A percentile compares a stretch with the other conserved stretches of the same genome.
Conservation (phyloP, 2,329 filamentous ascomycete species). For the Teratosphaeria pseudoeucalypti region DNA sequence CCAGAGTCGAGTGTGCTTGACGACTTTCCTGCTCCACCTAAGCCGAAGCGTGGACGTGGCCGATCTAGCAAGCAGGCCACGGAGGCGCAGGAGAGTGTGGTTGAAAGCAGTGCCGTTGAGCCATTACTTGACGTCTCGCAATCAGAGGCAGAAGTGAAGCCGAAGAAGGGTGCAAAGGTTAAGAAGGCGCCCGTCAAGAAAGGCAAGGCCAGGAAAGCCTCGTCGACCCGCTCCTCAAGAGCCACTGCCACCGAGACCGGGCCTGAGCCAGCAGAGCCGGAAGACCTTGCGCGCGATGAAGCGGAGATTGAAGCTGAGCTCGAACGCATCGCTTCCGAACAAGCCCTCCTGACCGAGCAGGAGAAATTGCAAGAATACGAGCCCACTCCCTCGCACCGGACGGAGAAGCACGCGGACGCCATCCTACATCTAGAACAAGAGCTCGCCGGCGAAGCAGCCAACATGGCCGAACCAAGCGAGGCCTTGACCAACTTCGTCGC, state of each 20-base stretch:
- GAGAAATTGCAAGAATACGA: constrained; percentile 27
- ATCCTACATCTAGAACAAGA: constrained; percentile 14
- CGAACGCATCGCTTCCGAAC: constrained; percentile 19
- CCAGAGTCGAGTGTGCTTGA: constrained; percentile 10
- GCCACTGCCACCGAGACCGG: constrained; percentile 11
- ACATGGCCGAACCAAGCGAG: constrained; percentile 3
- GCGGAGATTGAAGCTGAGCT: constrained; percentile 24
- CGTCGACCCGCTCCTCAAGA: constrained; percentile 16
- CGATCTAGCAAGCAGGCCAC: constrained; percentile 9
- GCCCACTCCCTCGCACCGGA: constrained; percentile 19
- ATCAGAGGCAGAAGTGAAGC: not conserved
- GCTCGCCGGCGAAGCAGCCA: constrained; percentile 9
- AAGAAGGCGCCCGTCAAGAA: constrained; percentile 13
- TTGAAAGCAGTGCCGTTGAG: not conserved
- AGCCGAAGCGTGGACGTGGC: constrained; percentile 19
- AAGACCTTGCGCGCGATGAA: constrained; percentile 17
- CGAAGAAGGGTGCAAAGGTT: not conserved
- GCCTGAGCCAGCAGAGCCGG: constrained; percentile 7
- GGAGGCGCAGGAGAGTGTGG: not conserved
- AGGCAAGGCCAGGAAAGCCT: constrained; percentile 19
- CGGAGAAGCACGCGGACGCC: constrained; percentile 10
- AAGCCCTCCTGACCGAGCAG: constrained; percentile 18
- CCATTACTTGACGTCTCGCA: not conserved
- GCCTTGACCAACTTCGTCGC: constrained; percentile 5
- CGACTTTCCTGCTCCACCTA: constrained; percentile 16